Evolutionary conservation across 108 stramenopile species (phyloP).

Genomic region (Mediolabrus comicus): DNA sequence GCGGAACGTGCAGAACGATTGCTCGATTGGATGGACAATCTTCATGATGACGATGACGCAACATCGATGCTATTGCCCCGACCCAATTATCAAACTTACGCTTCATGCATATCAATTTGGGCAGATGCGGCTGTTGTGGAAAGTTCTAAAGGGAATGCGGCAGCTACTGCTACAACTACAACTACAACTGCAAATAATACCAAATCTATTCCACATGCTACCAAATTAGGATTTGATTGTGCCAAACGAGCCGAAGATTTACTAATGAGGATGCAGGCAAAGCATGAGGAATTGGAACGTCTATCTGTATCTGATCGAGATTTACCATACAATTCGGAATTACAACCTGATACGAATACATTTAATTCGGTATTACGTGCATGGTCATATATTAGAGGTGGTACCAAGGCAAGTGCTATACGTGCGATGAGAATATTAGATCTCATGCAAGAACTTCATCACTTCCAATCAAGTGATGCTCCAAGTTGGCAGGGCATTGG

Average conservation of each 20-base stretch:
- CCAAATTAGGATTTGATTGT: conserved; percentile 34
- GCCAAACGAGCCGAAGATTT: conserved; percentile 34
- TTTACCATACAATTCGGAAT: conserved; percentile 10
- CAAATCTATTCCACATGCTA: background rate
- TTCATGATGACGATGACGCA: background rate
- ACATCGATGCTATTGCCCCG: background rate
- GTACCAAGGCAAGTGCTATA: conserved; percentile 35
- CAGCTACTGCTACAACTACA: background rate
- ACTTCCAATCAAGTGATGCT: conserved; percentile 30
- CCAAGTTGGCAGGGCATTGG: conserved; percentile 27
- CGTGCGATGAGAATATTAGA: conserved; percentile 34
- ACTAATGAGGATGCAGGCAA: conserved; percentile 39
- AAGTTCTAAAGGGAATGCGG: conserved; percentile 2
- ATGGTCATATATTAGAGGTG: conserved; percentile 25
- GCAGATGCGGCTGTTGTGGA: conserved; percentile 27
- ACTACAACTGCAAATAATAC: too few relatives aligned
- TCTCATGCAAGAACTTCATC: conserved; percentile 43
- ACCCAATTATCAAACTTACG: conserved; percentile 36
- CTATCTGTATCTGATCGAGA: background rate
- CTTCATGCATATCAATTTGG: conserved; percentile 28
- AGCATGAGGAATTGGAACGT: conserved; percentile 14
- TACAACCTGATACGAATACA: conserved; percentile 36
- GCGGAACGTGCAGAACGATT: conserved; percentile 31
- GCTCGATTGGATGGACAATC: conserved; percentile 37
- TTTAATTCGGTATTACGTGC: conserved; percentile 30